Conservation (phyloP, 768 basidiomycete genomes). For the Naganishia vaughanmartiniae region DNA sequence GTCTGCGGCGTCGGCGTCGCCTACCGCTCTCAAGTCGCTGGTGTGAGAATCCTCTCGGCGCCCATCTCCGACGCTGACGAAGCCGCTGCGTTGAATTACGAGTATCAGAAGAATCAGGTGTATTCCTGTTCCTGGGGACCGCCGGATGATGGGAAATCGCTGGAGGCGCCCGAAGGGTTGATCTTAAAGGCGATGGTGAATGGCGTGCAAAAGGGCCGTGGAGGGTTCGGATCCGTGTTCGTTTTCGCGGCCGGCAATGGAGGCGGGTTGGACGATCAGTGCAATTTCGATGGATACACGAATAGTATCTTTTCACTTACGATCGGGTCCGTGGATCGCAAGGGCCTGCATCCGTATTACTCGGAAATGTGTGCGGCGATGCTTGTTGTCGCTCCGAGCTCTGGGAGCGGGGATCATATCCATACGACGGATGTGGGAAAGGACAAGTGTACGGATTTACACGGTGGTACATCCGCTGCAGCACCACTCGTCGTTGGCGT, state of each 20-base stretch:
- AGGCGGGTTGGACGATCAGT: slow-evolving; percentile 84
- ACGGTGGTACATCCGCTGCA: slow-evolving; percentile 96
- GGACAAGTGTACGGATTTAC: slow-evolving; percentile 71
- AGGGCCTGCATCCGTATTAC: slow-evolving; percentile 91
- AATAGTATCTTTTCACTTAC: slow-evolving; percentile 96
- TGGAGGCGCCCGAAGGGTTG: slow-evolving; percentile 89
- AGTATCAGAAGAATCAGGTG: slow-evolving; percentile 83
- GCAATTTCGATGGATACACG: slow-evolving; percentile 99
- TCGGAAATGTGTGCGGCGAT: slow-evolving; percentile 98
- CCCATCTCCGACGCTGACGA: slow-evolving; percentile 94
- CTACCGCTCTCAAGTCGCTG: slow-evolving; percentile 84
- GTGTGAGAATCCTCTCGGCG: slow-evolving; percentile 90
- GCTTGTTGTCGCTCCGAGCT: slow-evolving; percentile 92
- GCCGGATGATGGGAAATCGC: slow-evolving; percentile 85
- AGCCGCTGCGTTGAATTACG: slow-evolving; percentile 89
- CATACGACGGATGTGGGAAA: slow-evolving; percentile 91
- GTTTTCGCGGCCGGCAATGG: slow-evolving; percentile 99
- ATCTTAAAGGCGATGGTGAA: slow-evolving; percentile 92
- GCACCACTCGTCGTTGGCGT: slow-evolving; percentile 95
- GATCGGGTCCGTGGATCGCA: slow-evolving; percentile 89
- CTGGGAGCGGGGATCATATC: slow-evolving; percentile 88
- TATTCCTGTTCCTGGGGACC: slow-evolving; percentile 99
- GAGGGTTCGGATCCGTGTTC: slow-evolving; percentile 85
- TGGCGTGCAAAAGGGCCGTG: slow-evolving; percentile 83
- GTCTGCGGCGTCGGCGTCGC: slow-evolving; percentile 94